Base-by-base conservation (phyloP, 139 green algal species). In the Chlamydomonas schloesseri region DNA sequence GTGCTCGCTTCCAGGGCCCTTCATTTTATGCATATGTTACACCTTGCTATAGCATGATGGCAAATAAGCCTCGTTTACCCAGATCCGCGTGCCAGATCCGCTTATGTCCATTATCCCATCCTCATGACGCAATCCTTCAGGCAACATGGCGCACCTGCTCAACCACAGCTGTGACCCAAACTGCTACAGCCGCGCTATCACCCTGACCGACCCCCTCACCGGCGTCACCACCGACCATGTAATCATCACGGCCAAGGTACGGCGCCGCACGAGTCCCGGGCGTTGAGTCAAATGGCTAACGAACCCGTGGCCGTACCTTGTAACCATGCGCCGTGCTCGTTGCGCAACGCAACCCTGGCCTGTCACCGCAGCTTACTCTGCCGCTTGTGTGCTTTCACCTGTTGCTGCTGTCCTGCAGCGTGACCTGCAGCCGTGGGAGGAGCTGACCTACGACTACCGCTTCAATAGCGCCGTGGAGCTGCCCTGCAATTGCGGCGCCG, bases 111-210 rank as follows among this genome's bases (percentile, higher is more conserved):
- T 50, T 50, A n/a, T n/a, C n/a, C n/a, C n/a, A n/a, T n/a, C n/a
- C n/a, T n/a, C n/a, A n/a, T n/a, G n/a, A n/a, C 8, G 42, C 42
- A 31, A 20, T 18, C 64, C 69, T 34, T 69, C 91, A 42, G 97
- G 94, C 83, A 92, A 92, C 74, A 91, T 93, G 68, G 91, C 95
- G 18, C 90, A 95, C 91, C 91, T 99, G 65, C 93, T 99, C 71
- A 99, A 99, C 93, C 97, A 99, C 93, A 94, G 91, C 72, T 99
- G 97, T 88, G 84, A 93, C 26, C 94, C 95, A 31, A 97, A 95
- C 89, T 97, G 94, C 93, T 91, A 93, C 89, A 95, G 88, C 72
- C 90, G 94, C 47, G 92, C 91, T 74, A 90, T 97, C 46, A 92
- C 82, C 18, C 70, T 94, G 55, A 70, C 31, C 11, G 81, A 88